Evolutionary conservation across 1,284 basidiomycete species (phyloP).

Genomic region (Trametes hirsuta): DNA sequence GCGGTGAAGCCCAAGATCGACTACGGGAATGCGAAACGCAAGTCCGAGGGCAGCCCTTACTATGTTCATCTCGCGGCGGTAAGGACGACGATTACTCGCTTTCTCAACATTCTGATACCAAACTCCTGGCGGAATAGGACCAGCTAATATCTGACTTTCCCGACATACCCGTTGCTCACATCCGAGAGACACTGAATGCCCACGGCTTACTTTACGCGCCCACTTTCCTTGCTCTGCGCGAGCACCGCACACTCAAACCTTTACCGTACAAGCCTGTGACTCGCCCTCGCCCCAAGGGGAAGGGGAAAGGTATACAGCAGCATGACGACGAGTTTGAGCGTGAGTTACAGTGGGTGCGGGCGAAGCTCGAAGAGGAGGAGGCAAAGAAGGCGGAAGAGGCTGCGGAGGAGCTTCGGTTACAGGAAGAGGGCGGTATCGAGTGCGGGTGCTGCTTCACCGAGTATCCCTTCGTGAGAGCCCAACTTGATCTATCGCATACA

Average conservation of each 20-base stretch:
- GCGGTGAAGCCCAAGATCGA: conserved; percentile 48
- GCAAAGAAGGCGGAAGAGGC: conserved; percentile 36
- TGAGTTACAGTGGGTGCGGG: conserved; percentile 49
- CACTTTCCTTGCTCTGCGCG: conserved; percentile 49
- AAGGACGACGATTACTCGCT: conserved; percentile 22
- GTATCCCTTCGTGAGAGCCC: conserved; percentile 66
- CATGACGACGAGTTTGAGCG: conserved; percentile 40
- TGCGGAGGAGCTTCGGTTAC: conserved; percentile 37
- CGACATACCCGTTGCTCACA: conserved; percentile 52
- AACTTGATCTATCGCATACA: not conserved
- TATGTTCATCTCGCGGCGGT: conserved; percentile 59
- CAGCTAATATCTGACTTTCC: conserved; percentile 62
- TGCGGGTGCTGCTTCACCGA: conserved; percentile 83
- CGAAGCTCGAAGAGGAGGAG: conserved; percentile 38
- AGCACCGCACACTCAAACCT: conserved; percentile 36
- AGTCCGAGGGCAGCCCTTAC: conserved; percentile 39
- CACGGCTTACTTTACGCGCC: conserved; percentile 61
- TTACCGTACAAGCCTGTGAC: conserved; percentile 45
- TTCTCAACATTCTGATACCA: not conserved
- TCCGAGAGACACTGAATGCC: conserved; percentile 44
- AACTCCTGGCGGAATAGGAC: conserved; percentile 38
- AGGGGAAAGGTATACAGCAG: conserved; percentile 30
- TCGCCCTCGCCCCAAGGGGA: conserved; percentile 43
- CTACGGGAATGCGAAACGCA: conserved; percentile 51
- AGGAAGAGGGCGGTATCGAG: conserved; percentile 60